These are phyloP conservation scores for Xylaria nigripes DNA, from an alignment of 495 filamentous ascomycete species.

Conservation along the genomic window DNA sequence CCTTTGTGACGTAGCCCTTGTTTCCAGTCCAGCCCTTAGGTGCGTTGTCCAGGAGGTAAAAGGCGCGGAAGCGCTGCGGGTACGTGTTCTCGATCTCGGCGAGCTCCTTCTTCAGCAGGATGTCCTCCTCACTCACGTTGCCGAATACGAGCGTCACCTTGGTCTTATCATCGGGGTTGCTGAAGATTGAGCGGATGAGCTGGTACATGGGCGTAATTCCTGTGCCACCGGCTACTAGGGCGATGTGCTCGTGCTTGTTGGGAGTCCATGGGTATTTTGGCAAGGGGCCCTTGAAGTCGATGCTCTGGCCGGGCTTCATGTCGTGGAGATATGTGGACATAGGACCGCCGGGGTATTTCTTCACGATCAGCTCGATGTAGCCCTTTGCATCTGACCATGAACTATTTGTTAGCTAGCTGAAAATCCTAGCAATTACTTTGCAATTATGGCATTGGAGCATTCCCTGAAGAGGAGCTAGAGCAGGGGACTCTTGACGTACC, in stretches of 20 bases:
- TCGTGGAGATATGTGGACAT: slow-evolving; percentile 86
- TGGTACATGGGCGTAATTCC: slow-evolving; percentile 33
- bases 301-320: slow-evolving; percentile 66
- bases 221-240: slow-evolving; percentile 88
- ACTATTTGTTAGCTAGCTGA: slow-evolving; percentile 12
- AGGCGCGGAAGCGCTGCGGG: slow-evolving; percentile 84
- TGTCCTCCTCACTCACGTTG: slow-evolving; percentile 78
- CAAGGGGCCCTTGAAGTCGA: slow-evolving; percentile 90
- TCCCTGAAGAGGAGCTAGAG: neutral
- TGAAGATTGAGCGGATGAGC: slow-evolving; percentile 75
- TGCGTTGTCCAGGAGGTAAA: slow-evolving; percentile 84
- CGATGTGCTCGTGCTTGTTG: slow-evolving; percentile 94
- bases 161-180: slow-evolving; percentile 90
- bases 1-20: slow-evolving; percentile 76
- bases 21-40: slow-evolving; percentile 68
- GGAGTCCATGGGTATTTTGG: slow-evolving; percentile 85
- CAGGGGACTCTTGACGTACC: slow-evolving; percentile 37
- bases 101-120: slow-evolving; percentile 77
- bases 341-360: slow-evolving; percentile 78
- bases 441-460: neutral
- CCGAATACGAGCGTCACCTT: slow-evolving; percentile 93
- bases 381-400: slow-evolving; percentile 51
- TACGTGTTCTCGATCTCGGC: slow-evolving; percentile 80
- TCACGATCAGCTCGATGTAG: slow-evolving; percentile 81
- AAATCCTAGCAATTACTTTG: neutral